Evolutionary conservation across 2,329 filamentous ascomycete species (phyloP).

Genomic region (Taxawa tesnikishii): DNA sequence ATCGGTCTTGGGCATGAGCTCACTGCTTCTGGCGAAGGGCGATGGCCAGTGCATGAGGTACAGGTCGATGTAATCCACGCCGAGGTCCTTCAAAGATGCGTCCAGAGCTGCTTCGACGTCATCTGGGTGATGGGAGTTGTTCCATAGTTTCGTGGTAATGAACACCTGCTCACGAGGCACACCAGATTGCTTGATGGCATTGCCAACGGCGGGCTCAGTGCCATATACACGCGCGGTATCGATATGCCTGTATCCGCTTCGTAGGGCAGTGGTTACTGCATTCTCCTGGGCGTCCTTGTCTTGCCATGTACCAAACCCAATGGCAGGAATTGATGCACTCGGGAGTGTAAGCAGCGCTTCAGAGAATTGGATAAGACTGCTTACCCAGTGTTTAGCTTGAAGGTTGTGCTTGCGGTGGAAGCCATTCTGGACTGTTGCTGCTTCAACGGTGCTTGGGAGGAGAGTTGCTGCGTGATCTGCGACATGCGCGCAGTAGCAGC

Average conservation of each 20-base stretch:
- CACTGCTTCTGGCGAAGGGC: slow-evolving; percentile 38
- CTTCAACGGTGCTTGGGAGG: slow-evolving; percentile 11
- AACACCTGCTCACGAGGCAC: slow-evolving; percentile 54
- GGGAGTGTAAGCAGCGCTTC: slow-evolving; percentile 1
- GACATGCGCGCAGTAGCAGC: slow-evolving; percentile 11
- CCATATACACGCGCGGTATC: slow-evolving; percentile 64
- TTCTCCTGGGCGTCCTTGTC: slow-evolving; percentile 36
- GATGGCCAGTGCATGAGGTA: slow-evolving; percentile 58
- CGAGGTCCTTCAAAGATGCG: slow-evolving; percentile 49
- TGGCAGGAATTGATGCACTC: slow-evolving; percentile 16
- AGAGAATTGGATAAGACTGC: slow-evolving; percentile 23
- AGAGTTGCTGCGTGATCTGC: slow-evolving; percentile 13
- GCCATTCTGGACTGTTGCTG: slow-evolving; percentile 11
- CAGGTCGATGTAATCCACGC: slow-evolving; percentile 55
- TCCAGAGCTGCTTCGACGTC: slow-evolving; percentile 47
- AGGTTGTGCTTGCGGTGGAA: slow-evolving; percentile 6
- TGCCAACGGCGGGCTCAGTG: slow-evolving; percentile 64
- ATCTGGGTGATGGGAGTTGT: slow-evolving; percentile 48
- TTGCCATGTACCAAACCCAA: slow-evolving; percentile 45
- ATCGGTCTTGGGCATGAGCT: slow-evolving; percentile 33
- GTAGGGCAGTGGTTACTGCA: slow-evolving; percentile 33
- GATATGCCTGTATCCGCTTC: slow-evolving; percentile 43
- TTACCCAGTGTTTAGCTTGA: slow-evolving; percentile 33
- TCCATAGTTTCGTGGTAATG: slow-evolving; percentile 55
- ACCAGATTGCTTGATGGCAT: slow-evolving; percentile 54